Evolutionary conservation across 2,329 filamentous ascomycete species (phyloP).

Genomic region (Parascedosporium putredinis): DNA sequence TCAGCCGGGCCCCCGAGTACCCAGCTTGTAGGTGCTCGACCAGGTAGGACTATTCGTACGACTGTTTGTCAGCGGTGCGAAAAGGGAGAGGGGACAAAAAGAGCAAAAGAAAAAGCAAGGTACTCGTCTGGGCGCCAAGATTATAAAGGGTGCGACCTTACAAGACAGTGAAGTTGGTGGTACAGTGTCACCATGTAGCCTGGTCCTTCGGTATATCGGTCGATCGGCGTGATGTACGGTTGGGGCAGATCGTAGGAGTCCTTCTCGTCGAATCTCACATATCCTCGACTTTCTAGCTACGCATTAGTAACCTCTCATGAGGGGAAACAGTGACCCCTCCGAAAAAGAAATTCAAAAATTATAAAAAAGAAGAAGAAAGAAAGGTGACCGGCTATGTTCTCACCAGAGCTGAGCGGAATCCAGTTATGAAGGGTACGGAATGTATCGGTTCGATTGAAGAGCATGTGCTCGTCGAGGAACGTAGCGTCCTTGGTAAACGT

Average conservation of each 20-base stretch:
- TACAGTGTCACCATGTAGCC: slow-evolving; percentile 9
- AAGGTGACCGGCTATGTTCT: too few relatives aligned
- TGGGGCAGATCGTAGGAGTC: background rate
- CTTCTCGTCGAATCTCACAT: background rate
- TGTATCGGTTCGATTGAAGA: background rate
- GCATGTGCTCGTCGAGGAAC: background rate
- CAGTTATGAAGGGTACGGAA: background rate
- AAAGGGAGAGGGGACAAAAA: too few relatives aligned
- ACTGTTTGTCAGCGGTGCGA: background rate
- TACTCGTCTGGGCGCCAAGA: too few relatives aligned
- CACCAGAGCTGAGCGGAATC: background rate
- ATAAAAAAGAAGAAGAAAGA: too few relatives aligned
- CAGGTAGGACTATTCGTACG: slow-evolving; percentile 2
- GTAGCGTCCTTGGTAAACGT: background rate
- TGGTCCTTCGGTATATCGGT: background rate
- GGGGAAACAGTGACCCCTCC: background rate
- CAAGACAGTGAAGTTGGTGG: slow-evolving; percentile 14
- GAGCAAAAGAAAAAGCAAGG: too few relatives aligned
- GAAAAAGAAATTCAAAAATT: too few relatives aligned
- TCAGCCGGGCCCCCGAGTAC: background rate
- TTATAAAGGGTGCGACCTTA: too few relatives aligned
- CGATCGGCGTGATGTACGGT: background rate
- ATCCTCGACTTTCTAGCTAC: background rate
- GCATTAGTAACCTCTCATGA: background rate
- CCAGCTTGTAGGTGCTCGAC: background rate